phyloP scores from a whole-genome alignment of 2,329 filamentous ascomycete species.

The Penicillium expansum region DNA sequence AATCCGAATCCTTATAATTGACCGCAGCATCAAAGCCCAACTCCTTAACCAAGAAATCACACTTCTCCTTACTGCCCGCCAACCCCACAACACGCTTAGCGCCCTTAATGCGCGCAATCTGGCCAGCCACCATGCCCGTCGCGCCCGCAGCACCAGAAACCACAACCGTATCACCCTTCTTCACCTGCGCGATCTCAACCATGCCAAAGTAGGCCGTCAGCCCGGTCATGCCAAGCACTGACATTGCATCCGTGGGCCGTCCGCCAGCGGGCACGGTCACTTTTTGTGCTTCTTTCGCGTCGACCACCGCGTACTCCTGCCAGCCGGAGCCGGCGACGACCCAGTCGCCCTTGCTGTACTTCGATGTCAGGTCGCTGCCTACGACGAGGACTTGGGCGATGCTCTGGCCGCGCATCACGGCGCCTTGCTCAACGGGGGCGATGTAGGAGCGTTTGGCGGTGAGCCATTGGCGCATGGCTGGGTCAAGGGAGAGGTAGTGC shows the following conservation, averaged over 20 bases:
- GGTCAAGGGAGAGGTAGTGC: constrained; percentile 68
- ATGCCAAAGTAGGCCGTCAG: constrained; percentile 77
- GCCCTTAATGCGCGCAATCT: constrained; percentile 74
- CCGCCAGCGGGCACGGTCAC: constrained; percentile 47
- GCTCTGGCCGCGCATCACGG: constrained; percentile 63
- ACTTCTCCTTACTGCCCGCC: constrained; percentile 66
- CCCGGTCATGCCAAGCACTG: constrained; percentile 64
- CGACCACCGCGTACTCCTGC: constrained; percentile 63
- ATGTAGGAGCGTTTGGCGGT: constrained; percentile 61
- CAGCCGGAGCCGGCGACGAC: constrained; percentile 60
- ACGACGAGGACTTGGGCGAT: constrained; percentile 59
- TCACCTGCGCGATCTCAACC: constrained; percentile 64
- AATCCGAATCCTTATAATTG: constrained; percentile 67
- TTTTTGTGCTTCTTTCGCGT: constrained; percentile 50
- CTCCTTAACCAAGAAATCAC: constrained; percentile 61
- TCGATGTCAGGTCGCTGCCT: constrained; percentile 46
- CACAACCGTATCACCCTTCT: constrained; percentile 70
- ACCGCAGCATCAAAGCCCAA: constrained; percentile 66
- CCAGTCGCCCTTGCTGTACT: constrained; percentile 41
- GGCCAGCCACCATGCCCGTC: constrained; percentile 71
- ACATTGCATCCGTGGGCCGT: constrained; percentile 60
- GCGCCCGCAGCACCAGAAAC: constrained; percentile 76
- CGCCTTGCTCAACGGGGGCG: constrained; percentile 65
- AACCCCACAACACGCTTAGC: constrained; percentile 61
- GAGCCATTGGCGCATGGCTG: constrained; percentile 73